Evolutionary conservation across 1,139 yeast species (phyloP).

Genomic region (Yamadazyma epiphylla): DNA sequence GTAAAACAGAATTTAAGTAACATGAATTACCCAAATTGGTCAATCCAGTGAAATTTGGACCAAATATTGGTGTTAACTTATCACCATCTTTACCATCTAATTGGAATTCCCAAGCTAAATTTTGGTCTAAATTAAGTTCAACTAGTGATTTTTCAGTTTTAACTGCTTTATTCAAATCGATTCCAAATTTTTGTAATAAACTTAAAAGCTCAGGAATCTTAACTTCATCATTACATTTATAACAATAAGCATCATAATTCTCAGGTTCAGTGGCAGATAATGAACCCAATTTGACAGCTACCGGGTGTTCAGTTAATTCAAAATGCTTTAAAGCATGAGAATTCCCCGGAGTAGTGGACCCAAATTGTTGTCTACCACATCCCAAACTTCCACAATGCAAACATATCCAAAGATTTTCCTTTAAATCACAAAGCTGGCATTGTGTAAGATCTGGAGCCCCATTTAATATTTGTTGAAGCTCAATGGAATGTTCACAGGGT

Average conservation of each 20-base stretch:
- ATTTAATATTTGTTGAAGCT: constrained; percentile 36
- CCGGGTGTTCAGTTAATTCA: constrained; percentile 55
- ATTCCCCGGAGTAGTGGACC: constrained; percentile 81
- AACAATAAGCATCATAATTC: constrained; percentile 78
- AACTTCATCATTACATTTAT: constrained; percentile 84
- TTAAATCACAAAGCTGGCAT: constrained; percentile 61
- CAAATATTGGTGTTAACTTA: constrained; percentile 60
- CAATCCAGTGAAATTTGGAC: constrained; percentile 72
- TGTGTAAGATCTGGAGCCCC: constrained; percentile 26
- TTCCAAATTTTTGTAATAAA: constrained; percentile 59
- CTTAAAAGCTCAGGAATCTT: constrained; percentile 58
- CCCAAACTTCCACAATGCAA: constrained; percentile 86
- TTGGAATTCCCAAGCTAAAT: constrained; percentile 87
- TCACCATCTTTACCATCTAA: constrained; percentile 73
- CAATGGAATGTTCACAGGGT: constrained; percentile 73
- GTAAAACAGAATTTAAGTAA: constrained; percentile 79
- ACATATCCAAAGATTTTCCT: constrained; percentile 83
- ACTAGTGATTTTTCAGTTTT: constrained; percentile 84
- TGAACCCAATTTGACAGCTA: constrained; percentile 90
- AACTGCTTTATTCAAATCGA: constrained; percentile 52
- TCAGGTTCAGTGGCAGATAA: constrained; percentile 58
- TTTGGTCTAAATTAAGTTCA: constrained; percentile 89
- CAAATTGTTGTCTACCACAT: constrained; percentile 90
- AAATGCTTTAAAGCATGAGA: constrained; percentile 84
- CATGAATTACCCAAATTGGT: constrained; percentile 92